phyloP scores from a whole-genome alignment of 2,329 filamentous ascomycete genomes.

The Bimuria novae-zelandiae region DNA sequence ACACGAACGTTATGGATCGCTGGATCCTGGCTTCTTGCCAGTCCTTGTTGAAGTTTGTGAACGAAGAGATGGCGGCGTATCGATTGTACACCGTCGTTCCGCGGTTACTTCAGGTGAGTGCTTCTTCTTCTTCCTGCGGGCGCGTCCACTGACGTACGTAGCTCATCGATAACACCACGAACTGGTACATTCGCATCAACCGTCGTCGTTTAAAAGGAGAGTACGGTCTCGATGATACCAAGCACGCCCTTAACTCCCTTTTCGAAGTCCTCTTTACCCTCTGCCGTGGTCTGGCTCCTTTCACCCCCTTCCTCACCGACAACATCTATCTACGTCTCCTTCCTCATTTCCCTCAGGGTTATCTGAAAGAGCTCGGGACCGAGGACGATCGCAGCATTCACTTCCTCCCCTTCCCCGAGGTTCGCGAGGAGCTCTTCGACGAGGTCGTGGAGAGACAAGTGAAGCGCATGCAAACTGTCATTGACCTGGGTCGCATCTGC shows the following conservation, averaged over 20 bases:
- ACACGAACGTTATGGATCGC: conserved; percentile 91
- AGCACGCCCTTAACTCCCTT: conserved; percentile 88
- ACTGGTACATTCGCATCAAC: conserved; percentile 98
- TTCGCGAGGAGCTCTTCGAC: conserved; percentile 87
- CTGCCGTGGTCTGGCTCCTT: conserved; percentile 85
- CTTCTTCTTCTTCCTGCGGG: neutral
- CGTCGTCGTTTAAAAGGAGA: conserved; percentile 89
- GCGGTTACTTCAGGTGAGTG: conserved; percentile 64
- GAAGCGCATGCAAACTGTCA: conserved; percentile 90
- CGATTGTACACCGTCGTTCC: conserved; percentile 84
- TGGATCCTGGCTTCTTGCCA: conserved; percentile 96
- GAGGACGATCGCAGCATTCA: conserved; percentile 86
- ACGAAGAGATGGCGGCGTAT: conserved; percentile 84
- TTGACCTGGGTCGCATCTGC: conserved; percentile 85
- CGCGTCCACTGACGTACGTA: conserved; percentile 16
- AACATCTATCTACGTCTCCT: conserved; percentile 87
- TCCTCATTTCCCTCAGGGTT: conserved; percentile 70
- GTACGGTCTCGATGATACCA: conserved; percentile 81
- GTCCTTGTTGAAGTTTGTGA: conserved; percentile 87
- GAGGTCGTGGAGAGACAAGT: conserved; percentile 84
- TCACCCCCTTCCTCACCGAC: conserved; percentile 94
- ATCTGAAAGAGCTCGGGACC: conserved; percentile 63
- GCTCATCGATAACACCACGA: conserved; percentile 94
- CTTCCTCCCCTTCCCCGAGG: conserved; percentile 88
- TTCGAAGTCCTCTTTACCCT: conserved; percentile 93